Percentiles rank a stretch among this genome's conserved stretches.
These are phyloP conservation scores for Hypoxylon sp. DNA, from an alignment of 2,329 filamentous ascomycete genomes.

Conservation along the genomic window DNA sequence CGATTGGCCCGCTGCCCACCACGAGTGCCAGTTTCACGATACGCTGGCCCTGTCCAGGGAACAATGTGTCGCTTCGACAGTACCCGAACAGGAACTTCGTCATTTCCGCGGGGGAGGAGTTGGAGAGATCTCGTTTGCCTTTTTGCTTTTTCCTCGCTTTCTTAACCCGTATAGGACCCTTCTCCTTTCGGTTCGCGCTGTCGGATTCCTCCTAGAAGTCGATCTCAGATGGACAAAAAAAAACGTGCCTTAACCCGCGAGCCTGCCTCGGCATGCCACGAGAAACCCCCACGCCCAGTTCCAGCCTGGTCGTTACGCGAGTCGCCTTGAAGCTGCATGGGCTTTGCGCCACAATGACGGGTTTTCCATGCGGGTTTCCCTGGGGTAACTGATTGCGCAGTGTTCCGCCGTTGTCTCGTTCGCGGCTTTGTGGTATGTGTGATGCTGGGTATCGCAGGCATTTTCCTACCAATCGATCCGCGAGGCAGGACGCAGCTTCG, in stretches of 20 bases:
- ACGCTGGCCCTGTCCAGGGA: not conserved
- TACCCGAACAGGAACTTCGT: not conserved
- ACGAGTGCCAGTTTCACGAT: not conserved
- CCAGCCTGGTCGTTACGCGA: not conserved
- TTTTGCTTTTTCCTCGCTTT: not conserved
- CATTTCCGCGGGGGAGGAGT: not conserved
- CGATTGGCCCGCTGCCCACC: slow-evolving; percentile 15
- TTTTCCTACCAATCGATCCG: not conserved
- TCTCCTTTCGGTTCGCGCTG: not conserved
- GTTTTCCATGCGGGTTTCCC: not conserved
- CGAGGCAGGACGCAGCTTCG: not conserved
- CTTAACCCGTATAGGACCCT: not conserved
- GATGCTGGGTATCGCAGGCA: not conserved
- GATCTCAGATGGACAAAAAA: too few relatives aligned
- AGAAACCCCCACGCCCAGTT: slow-evolving; percentile 10
- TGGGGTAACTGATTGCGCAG: not conserved
- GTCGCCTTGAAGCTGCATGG: slow-evolving; percentile 1
- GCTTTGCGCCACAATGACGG: slow-evolving; percentile 2
- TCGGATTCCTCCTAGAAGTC: not conserved
- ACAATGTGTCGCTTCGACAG: not conserved
- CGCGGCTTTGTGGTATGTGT: slow-evolving; percentile 5
- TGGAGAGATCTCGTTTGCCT: too few relatives aligned
- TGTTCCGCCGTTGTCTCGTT: slow-evolving; percentile 1
- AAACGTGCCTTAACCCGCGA: too few relatives aligned
- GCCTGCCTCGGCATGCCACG: too few relatives aligned